Base-by-base conservation (phyloP, 305 asterid species). In the Fraxinus xanthoxyloides region DNA sequence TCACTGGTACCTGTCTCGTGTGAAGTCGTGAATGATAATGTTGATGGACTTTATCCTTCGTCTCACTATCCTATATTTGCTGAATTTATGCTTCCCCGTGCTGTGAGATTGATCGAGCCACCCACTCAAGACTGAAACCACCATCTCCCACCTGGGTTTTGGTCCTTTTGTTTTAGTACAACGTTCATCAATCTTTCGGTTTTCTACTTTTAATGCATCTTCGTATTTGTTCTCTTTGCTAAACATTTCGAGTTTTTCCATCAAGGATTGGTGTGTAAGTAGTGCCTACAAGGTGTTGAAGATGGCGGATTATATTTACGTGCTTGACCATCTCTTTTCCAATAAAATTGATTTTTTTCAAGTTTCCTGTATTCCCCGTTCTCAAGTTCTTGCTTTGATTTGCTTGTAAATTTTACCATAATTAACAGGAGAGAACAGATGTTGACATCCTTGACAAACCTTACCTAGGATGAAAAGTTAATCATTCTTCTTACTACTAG, bases 41-140 rank as follows among this genome's bases (percentile, higher is more conserved):
- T 94, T 17, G 98, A 96, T 34, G 95, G 98, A 4, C 83, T 83
- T 72, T 96, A 96, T 82, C 99, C 98, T 5, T 96, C 99, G 6
- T 96, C 97, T 4, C 99, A 91, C 83, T 96, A 93, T 76, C 99
- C 99, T n/a, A 87, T 96, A 75, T 91, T 86, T 80, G 90, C 97
- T 0, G 95, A 93, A 78, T 93, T 94, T 82, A 90, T 96, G 95
- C 99, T 94, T 73, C 98, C 98, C 0, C 95, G 98, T 46, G 87
- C 97, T 1, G 95, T 94, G 77, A 91, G 98, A 81, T 83, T 90
- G 79, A 84, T 87, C 26, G 98, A 90, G 84, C 75, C 86, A 8
- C 87, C 95, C 40, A 67, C 90, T 81, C 91, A 87, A 79, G 90
- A 87, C 54, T 89, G 88, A 88, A 87, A 56, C 74, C 85, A 21